These are phyloP conservation scores for Neofusicoccum laricinum DNA, from an alignment of 2,329 filamentous ascomycete species.

Conservation along the genomic window DNA sequence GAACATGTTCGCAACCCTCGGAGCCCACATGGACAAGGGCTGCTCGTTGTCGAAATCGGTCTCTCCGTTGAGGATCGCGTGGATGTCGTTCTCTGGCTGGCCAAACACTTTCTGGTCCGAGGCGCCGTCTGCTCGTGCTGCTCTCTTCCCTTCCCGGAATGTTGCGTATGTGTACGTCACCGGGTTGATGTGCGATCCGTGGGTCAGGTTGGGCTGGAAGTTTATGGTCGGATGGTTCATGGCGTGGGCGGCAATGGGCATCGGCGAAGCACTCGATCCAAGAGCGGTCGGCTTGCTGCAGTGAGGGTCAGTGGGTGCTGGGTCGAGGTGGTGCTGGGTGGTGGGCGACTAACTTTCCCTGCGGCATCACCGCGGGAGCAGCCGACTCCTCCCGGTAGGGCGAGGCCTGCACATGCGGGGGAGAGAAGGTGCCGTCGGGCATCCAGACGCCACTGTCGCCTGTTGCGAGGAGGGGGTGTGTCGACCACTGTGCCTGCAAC, in stretches of 20 bases:
- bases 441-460: slow-evolving; percentile 16
- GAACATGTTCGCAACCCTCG: slow-evolving; percentile 12
- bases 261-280: not conserved
- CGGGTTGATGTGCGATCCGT: slow-evolving; percentile 5
- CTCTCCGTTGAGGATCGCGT: slow-evolving; percentile 2
- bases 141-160: slow-evolving; percentile 13
- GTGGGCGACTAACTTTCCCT: slow-evolving; percentile 3
- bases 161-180: slow-evolving; percentile 9
- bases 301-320: not conserved
- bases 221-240: slow-evolving; percentile 8
- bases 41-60: slow-evolving; percentile 10
- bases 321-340: not conserved
- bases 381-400: slow-evolving; percentile 10
- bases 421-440: slow-evolving; percentile 12
- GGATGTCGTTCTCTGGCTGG: not conserved
- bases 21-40: slow-evolving; percentile 8
- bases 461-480: slow-evolving; percentile 11
- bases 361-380: slow-evolving; percentile 10
- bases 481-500: slow-evolving; percentile 10
- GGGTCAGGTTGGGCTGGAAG: not conserved
- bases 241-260: not conserved
- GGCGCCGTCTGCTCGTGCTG: slow-evolving; percentile 1
- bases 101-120: slow-evolving; percentile 11
- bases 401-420: not conserved
- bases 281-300: slow-evolving; percentile 6